phyloP scores from a whole-genome alignment of 768 basidiomycete species.

The Leucosporidium scottii region DNA sequence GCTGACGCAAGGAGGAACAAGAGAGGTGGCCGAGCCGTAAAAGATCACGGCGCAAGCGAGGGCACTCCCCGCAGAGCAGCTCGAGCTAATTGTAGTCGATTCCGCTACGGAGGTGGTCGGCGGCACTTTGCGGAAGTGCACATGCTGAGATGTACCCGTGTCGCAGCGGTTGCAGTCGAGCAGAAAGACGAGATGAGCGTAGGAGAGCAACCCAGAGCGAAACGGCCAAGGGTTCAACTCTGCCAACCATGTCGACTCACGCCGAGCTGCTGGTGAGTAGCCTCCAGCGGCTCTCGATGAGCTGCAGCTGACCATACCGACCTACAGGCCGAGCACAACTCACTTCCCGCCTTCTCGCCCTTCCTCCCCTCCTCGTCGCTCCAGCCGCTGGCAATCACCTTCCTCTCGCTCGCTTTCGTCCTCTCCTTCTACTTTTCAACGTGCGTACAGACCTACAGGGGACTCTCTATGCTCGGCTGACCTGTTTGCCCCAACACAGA shows the following conservation, averaged over 20 bases:
- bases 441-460: neutral
- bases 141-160: no score
- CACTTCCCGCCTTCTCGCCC: constrained; percentile 6
- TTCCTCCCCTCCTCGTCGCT: constrained; percentile 4
- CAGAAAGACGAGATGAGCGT: no score
- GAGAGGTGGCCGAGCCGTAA: no score
- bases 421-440: constrained; percentile 17
- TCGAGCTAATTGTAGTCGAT: no score
- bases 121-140: no score
- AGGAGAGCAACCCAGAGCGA: no score
- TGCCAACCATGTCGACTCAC: neutral
- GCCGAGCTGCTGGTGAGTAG: neutral
- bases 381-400: neutral
- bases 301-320: no score
- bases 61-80: no score
- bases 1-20: no score
- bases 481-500: constrained; percentile 45
- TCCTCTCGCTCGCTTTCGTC: constrained; percentile 6
- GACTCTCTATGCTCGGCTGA: neutral
- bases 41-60: no score
- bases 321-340: neutral
- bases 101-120: no score
- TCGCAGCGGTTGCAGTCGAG: no score
- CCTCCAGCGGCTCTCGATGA: neutral
- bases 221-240: neutral